Evolutionary conservation across 2,329 filamentous ascomycete species (phyloP).

Genomic region (Diaporthe capsici): DNA sequence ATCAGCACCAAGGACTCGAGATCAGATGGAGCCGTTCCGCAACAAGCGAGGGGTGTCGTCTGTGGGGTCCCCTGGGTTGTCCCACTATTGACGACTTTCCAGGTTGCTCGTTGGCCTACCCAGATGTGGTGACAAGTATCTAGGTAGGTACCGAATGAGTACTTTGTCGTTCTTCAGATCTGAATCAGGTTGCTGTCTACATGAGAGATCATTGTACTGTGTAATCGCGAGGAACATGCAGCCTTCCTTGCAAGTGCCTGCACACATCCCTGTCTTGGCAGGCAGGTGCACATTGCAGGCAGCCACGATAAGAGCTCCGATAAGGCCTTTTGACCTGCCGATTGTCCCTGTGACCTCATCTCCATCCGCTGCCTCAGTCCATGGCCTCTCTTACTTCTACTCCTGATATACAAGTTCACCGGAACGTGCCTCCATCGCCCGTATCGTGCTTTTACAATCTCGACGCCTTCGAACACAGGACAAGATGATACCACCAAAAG

Average conservation of each 20-base stretch:
- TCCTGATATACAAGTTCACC: neutral
- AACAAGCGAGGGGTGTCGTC: conserved; percentile 3
- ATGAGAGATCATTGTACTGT: neutral
- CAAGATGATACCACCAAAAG: neutral
- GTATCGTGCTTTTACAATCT: no score
- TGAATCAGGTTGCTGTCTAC: neutral
- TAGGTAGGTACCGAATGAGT: neutral
- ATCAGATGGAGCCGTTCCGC: neutral
- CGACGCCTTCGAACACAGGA: neutral
- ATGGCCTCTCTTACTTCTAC: neutral
- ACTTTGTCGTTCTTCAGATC: neutral
- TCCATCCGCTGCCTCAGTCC: neutral
- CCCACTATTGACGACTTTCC: neutral
- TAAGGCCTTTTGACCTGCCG: conserved; percentile 8
- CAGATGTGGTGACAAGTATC: neutral
- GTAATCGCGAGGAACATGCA: neutral
- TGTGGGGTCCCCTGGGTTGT: neutral
- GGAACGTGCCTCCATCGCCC: neutral
- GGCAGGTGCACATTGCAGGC: neutral
- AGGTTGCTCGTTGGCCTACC: neutral
- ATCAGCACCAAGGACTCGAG: neutral
- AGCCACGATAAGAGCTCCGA: conserved; percentile 32
- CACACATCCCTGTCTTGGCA: neutral
- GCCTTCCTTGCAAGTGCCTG: neutral
- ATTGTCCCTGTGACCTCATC: conserved; percentile 37